Base-by-base conservation (phyloP, 1,284 basidiomycete genomes). In the Naganishia sp. region DNA sequence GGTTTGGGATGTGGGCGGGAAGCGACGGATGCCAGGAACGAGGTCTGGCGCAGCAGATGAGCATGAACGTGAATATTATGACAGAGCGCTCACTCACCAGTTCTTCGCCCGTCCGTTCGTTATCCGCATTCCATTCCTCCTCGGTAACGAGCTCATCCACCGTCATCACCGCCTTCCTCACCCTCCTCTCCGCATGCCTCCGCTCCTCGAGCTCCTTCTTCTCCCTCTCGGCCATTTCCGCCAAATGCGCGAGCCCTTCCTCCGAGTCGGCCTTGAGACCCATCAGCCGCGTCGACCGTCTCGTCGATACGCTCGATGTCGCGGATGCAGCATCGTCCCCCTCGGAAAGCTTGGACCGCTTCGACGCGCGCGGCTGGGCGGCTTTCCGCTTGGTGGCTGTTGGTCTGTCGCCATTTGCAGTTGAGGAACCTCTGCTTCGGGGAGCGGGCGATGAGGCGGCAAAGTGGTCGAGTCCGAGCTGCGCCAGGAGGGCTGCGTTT, bases 401-500 rank as follows among this genome's bases (percentile, higher is more conserved):
- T 18, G 51, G 11, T 31, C 39, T 49, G 42, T 57, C 55, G 18
- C 45, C 55, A 11, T 43, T 23, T 43, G 25, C 32, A 0, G 39
- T 7, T 1, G 62, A 63, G 4, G 39, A 47, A 6, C 45, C 32
- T 6, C 58, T 47, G 35, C 45, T 51, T 18, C 43, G 6, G 0
- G 67, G 65, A 1, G 66, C 57, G 9, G 63, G 45, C 0, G 66
- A 63, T 6, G 66, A 32, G 21, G 73, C 43, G 11, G 74, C 73
- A 51, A 68, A 69, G 4, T 71, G 69, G 63, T 77, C 76, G 31
- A 82, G 70, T 4, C 79, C 78, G 23, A 81, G 72, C n/a, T 72
- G 72, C n/a, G 76, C 73, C 43, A 82, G 74, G 6, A 82, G 74
- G 3, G 70, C 71, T 45, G 75, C 72, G 69, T 82, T 82, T 66